Base-by-base conservation (phyloP, 371 early-diverging fungal genomes). In the Funneliformis caledonium region DNA sequence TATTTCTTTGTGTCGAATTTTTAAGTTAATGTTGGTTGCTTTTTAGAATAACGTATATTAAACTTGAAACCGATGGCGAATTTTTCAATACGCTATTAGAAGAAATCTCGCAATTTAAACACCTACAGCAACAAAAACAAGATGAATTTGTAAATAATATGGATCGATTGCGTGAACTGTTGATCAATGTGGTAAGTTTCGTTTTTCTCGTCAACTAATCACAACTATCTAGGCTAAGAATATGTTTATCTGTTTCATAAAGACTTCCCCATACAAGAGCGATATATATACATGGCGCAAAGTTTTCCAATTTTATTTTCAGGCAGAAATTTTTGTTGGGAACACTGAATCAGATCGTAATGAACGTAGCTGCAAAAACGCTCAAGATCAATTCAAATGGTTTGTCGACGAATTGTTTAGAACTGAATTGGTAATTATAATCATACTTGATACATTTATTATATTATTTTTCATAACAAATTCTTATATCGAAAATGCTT, bases 251-350 rank as follows among this genome's bases (percentile, higher is more conserved):
- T n/a, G 4, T 60, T 8, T 14, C 14, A 33, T 33, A 14, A 19
- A 69, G 69, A 69, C 69, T 19, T 92, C 94, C 1, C 88, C 88
- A 1, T 89, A 89, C 62, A 90, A 89, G 76, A 85, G 89, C 48
- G 93, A 94, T 79, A 89, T 93, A 85, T 91, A 93, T 75, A 83
- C 87, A 19, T 94, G 94, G 94, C 87, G 94, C 43, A 88, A 90
- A 76, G 91, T 94, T 42, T 91, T 94, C 75, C 87, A 88, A 16
- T 75, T 92, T 31, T 94, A 94, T 75, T 85, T 91, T 82, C 92
- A 92, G 68, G 90, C 93, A 2, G 88, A 92, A 52, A 90, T 94
- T 6, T 94, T 93, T 84, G 83, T 86, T 47, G 90, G 91, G 47
- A 84, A 84, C 22, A 84, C 87, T 48, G 90, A 90, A 76, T 64